Evolutionary conservation across 1,139 yeast species (phyloP).

Genomic region (Candida labiduridarum): DNA sequence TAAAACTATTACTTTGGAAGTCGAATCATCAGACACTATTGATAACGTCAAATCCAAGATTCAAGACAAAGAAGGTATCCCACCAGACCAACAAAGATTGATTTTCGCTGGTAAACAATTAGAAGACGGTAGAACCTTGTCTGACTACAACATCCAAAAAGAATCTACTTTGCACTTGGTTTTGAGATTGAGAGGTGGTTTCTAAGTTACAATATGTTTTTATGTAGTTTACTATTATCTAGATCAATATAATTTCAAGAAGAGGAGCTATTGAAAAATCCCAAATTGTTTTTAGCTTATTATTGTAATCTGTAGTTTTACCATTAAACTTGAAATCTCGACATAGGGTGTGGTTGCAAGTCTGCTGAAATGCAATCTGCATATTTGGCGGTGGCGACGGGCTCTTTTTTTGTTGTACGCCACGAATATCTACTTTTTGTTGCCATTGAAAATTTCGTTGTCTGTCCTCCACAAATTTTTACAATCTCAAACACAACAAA

Average conservation of each 20-base stretch:
- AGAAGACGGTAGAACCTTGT: constrained; percentile 67
- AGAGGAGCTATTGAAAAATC: not conserved
- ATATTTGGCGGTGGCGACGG: not conserved
- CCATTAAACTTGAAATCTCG: no score
- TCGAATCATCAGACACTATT: constrained; percentile 74
- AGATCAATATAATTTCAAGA: constrained; percentile 1
- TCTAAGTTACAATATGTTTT: not conserved
- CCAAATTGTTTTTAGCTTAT: not conserved
- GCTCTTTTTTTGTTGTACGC: not conserved
- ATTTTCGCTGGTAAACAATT: constrained; percentile 61
- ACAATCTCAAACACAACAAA: not conserved
- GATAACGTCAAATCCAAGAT: constrained; percentile 61
- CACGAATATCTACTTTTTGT: not conserved
- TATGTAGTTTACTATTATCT: constrained; percentile 4
- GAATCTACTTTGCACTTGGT: constrained; percentile 67
- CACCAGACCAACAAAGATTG: constrained; percentile 55
- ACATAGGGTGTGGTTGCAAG: not conserved
- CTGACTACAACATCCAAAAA: constrained; percentile 73
- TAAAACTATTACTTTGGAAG: constrained; percentile 69
- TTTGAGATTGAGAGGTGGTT: constrained; percentile 65
- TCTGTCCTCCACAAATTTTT: not conserved
- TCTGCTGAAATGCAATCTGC: not conserved
- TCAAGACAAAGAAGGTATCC: constrained; percentile 55
- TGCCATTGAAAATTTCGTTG: not conserved
- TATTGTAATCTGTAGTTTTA: not conserved